Conservation (phyloP, 2,329 filamentous ascomycete genomes). For the Taxawa tesnikishii region DNA sequence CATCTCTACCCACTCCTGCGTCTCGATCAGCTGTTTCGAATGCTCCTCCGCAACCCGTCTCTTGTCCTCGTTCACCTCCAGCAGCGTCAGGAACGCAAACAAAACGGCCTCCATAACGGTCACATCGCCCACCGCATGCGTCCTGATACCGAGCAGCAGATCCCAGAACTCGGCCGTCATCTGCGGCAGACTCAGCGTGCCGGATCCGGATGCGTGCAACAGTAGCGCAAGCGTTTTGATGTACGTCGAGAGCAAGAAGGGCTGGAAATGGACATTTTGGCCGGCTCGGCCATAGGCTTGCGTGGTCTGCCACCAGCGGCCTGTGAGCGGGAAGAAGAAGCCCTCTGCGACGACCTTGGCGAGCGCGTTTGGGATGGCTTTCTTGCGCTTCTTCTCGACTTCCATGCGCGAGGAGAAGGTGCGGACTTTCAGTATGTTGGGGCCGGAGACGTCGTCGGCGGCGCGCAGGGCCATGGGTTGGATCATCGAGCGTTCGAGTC, state of each 20-base stretch:
- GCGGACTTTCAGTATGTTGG: constrained; percentile 74
- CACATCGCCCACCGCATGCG: constrained; percentile 26
- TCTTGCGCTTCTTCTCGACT: constrained; percentile 46
- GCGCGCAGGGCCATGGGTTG: constrained; percentile 70
- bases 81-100: constrained; percentile 63
- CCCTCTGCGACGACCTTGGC: constrained; percentile 60
- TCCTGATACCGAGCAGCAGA: constrained; percentile 62
- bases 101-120: constrained; percentile 63
- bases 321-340: constrained; percentile 81
- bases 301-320: constrained; percentile 41
- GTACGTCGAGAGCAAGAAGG: constrained; percentile 65
- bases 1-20: constrained; percentile 69
- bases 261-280: constrained; percentile 55
- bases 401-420: constrained; percentile 74
- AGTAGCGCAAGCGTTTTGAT: constrained; percentile 77
- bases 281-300: constrained; percentile 16
- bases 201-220: constrained; percentile 70
- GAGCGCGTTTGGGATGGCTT: constrained; percentile 61
- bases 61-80: constrained; percentile 71
- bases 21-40: constrained; percentile 69
- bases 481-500: constrained; percentile 60
- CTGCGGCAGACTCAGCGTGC: constrained; percentile 60
- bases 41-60: constrained; percentile 60
- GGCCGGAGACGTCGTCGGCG: constrained; percentile 67
- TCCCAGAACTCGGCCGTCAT: constrained; percentile 79